phyloP scores from a whole-genome alignment of 1,284 basidiomycete species.

The Pseudozyma thailandica region DNA sequence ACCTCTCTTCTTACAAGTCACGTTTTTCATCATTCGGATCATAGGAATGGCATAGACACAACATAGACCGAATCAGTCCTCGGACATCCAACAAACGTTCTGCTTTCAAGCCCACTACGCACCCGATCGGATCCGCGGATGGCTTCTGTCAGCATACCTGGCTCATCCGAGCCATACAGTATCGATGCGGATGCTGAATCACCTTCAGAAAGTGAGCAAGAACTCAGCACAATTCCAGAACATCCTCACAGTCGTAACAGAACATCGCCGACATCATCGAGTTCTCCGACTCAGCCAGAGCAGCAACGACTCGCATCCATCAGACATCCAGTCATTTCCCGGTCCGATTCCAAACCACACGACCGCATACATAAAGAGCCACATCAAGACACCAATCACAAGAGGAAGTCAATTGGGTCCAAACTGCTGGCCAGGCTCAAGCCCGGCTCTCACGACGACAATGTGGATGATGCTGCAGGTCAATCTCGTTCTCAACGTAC shows the following conservation, averaged over 20 bases:
- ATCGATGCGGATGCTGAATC: conserved; percentile 5
- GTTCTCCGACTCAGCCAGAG: neutral
- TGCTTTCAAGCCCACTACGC: too few relatives aligned
- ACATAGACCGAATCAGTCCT: too few relatives aligned
- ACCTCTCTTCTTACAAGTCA: too few relatives aligned
- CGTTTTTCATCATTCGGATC: too few relatives aligned
- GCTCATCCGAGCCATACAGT: conserved; percentile 28
- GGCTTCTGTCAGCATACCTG: conserved; percentile 7
- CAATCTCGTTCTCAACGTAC: conserved; percentile 7
- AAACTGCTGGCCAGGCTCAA: conserved; percentile 42
- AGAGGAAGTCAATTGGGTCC: conserved; percentile 37
- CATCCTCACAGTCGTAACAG: conserved; percentile 21
- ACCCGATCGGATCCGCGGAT: neutral
- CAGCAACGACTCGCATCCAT: conserved; percentile 13
- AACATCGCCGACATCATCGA: neutral
- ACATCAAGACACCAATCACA: neutral
- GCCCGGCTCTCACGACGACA: conserved; percentile 11
- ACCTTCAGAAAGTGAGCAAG: neutral
- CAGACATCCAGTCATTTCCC: conserved; percentile 7
- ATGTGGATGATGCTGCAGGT: neutral
- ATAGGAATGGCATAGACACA: too few relatives aligned
- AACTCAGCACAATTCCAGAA: conserved; percentile 21
- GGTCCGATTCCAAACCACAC: neutral
- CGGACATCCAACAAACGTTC: too few relatives aligned
- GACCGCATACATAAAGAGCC: neutral